These are phyloP conservation scores for Tephrocybe sp. DNA, from an alignment of 768 basidiomycete species.

Conservation along the genomic window DNA sequence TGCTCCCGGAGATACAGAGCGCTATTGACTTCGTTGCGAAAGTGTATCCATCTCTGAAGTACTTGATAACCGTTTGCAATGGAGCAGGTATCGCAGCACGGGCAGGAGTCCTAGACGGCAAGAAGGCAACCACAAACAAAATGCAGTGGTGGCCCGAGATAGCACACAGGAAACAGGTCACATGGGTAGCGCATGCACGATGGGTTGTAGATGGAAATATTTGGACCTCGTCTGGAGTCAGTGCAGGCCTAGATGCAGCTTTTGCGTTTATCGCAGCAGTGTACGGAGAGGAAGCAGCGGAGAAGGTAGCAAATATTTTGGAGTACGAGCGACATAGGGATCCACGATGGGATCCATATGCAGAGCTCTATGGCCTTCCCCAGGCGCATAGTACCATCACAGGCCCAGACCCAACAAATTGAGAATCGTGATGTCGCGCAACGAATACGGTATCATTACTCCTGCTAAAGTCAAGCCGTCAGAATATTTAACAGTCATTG, in stretches of 20 bases:
- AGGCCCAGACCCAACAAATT: no score
- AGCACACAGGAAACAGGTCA: conserved; percentile 29
- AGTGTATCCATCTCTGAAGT: conserved; percentile 34
- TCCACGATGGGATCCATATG: conserved; percentile 37
- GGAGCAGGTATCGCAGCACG: conserved; percentile 39
- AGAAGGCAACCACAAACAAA: conserved; percentile 46
- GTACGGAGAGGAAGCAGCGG: conserved; percentile 34
- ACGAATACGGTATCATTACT: no score
- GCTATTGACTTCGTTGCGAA: conserved; percentile 30
- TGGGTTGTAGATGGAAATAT: conserved; percentile 51
- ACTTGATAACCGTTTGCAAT: conserved; percentile 45
- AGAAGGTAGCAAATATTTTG: conserved; percentile 28
- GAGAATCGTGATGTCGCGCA: no score
- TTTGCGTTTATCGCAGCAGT: conserved; percentile 35
- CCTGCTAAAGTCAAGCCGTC: no score
- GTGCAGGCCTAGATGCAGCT: conserved; percentile 38
- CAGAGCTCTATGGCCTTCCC: conserved; percentile 26
- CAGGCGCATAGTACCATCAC: no score
- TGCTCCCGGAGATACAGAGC: conserved; percentile 20
- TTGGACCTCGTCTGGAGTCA: conserved; percentile 48
- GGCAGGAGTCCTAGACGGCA: conserved; percentile 42
- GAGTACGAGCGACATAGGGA: conserved; percentile 39
- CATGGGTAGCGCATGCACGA: conserved; percentile 43
- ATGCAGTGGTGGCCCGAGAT: conserved; percentile 25
- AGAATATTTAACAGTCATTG: no score